Evolutionary conservation across 1,284 basidiomycete genomes (phyloP), one percentile per base, ranked within the genome.

Genomic region (Naganishia sp.): DNA sequence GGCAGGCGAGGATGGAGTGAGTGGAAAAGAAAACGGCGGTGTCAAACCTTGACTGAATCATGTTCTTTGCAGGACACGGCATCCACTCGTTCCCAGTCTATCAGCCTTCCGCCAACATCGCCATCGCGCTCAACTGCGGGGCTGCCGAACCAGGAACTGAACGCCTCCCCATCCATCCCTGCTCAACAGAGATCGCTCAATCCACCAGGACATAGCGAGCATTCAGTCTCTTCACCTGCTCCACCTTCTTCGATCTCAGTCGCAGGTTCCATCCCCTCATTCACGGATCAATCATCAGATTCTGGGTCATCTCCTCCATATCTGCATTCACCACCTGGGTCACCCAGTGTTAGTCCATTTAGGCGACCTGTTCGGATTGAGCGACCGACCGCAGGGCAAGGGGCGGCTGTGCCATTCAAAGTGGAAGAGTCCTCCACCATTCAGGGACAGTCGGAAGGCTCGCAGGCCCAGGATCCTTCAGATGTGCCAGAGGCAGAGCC

Each of bases 61-160:
- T n/a, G 31, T 39, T 28, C 50, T 28, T 28, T 18, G 1, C 48
- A 78, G 77, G 65, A 74, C 48, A 71, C 70, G 16, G 73, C 74
- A 0, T 78, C 77, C 0, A 71, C 73, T 13, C 64, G 71, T 1
- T 78, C 77, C 1, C 76, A 78, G 57, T 70, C 75, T 13, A 78
- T 78, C 59, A 77, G 75, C 10, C 68, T 79, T 13, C 78, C 78
- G 10, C 73, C 74, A 0, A 78, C 78, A n/a, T 65, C 63, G 25
- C 54, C 63, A 16, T 56, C 63, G 6, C 39, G 42, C 6, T 65
- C 63, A 4, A 43, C 54, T 25, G 42, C 25, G 1, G 74, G 74
- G 2, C 70, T 68, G 16, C 72, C 75, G 6, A 69, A 72, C 13
- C 1, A 75, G 74, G 2, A 55, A 10, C 5, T 7, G 11, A 36